phyloP scores from a whole-genome alignment of 2,329 filamentous ascomycete species.

The Ophiosphaerella narmari region DNA sequence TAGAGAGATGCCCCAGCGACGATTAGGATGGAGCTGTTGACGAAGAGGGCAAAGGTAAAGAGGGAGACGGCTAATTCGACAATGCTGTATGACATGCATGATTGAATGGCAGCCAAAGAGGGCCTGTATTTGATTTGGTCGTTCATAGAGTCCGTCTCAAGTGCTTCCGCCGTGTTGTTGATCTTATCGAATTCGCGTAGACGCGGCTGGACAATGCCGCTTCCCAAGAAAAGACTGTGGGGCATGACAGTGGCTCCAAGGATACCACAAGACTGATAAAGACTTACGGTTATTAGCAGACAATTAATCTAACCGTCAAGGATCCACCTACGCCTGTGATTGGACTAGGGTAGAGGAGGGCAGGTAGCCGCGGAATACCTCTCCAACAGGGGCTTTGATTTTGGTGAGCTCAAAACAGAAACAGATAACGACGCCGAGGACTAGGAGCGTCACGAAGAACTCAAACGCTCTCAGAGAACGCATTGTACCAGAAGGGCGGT shows the following conservation, averaged over 20 bases:
- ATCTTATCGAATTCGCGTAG: conserved; percentile 42
- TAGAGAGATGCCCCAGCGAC: conserved; percentile 79
- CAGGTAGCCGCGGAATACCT: conserved; percentile 61
- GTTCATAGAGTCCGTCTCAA: conserved; percentile 21
- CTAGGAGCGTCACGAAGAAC: conserved; percentile 58
- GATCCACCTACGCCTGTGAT: conserved; percentile 52
- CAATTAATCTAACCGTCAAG: too few species aligned
- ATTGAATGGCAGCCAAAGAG: conserved; percentile 71
- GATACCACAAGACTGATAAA: conserved; percentile 72
- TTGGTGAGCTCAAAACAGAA: conserved; percentile 62
- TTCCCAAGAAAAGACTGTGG: conserved; percentile 63
- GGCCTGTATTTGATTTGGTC: conserved; percentile 67
- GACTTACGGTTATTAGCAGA: conserved; percentile 40
- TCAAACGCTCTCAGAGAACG: conserved; percentile 58
- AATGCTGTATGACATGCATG: conserved; percentile 75
- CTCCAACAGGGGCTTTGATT: conserved; percentile 56
- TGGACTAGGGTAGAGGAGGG: conserved; percentile 58
- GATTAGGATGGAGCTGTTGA: conserved; percentile 82
- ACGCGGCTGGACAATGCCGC: conserved; percentile 60
- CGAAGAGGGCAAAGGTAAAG: conserved; percentile 82
- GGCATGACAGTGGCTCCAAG: conserved; percentile 73
- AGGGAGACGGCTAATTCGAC: conserved; percentile 72
- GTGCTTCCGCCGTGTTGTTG: conserved; percentile 1
- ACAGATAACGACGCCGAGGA: conserved; percentile 61
- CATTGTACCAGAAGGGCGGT: conserved; percentile 58